A percentile compares a stretch with the other conserved stretches of the same genome.
Evolutionary conservation across 2,329 filamentous ascomycete genomes (phyloP).

Genomic region (Colletotrichum melonis): DNA sequence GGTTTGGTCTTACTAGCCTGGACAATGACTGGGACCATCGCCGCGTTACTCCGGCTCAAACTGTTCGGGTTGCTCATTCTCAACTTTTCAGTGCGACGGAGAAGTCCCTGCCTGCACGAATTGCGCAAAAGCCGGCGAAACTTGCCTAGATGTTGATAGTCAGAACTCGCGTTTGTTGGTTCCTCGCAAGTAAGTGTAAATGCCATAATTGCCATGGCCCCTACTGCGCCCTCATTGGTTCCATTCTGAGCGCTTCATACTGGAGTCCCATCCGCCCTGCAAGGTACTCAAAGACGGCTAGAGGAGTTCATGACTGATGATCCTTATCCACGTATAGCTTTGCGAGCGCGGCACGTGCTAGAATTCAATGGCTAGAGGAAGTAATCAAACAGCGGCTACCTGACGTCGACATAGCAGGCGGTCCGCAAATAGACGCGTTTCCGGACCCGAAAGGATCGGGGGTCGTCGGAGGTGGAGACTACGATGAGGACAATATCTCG

Average conservation of each 20-base stretch:
- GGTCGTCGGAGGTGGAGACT: slow-evolving; percentile 17
- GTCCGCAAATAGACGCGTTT: slow-evolving; percentile 41
- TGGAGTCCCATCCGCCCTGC: not conserved
- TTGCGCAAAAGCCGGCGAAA: slow-evolving; percentile 47
- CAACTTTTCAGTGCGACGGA: slow-evolving; percentile 47
- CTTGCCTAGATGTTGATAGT: slow-evolving; percentile 51
- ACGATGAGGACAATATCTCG: slow-evolving; percentile 30
- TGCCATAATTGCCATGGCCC: too few relatives aligned
- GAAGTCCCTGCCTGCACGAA: slow-evolving; percentile 50
- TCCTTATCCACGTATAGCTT: slow-evolving; percentile 32
- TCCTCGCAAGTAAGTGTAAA: slow-evolving; percentile 45
- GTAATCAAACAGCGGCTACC: slow-evolving; percentile 43
- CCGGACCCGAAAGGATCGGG: slow-evolving; percentile 32
- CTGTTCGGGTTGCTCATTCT: not conserved
- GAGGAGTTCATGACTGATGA: not conserved
- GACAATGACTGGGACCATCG: not conserved
- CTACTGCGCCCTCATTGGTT: too few relatives aligned
- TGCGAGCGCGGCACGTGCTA: slow-evolving; percentile 40
- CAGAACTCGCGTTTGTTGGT: slow-evolving; percentile 48
- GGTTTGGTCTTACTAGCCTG: not conserved
- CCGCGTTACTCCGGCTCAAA: slow-evolving; percentile 17
- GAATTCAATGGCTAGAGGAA: slow-evolving; percentile 48
- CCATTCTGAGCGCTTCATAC: not conserved
- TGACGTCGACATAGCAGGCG: slow-evolving; percentile 43
- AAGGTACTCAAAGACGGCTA: not conserved